phyloP scores from a whole-genome alignment of 495 filamentous ascomycete species.

The Neurospora discreta region DNA sequence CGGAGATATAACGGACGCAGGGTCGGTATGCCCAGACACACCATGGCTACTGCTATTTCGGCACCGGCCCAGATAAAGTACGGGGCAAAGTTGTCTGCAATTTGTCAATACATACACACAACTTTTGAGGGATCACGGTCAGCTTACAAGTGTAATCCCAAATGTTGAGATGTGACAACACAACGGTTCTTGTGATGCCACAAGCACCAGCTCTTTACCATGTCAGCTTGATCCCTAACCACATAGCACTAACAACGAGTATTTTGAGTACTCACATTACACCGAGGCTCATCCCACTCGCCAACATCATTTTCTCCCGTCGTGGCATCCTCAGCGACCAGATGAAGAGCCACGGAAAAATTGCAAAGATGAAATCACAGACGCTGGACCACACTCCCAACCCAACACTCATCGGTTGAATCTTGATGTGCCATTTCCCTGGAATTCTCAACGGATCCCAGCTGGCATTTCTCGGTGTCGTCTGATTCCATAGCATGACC shows the following conservation, averaged over 20 bases:
- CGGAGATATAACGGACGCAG: slow-evolving; percentile 27
- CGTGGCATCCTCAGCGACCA: slow-evolving; percentile 28
- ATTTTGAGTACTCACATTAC: slow-evolving; percentile 23
- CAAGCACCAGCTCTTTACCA: slow-evolving; percentile 26
- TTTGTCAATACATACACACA: not conserved
- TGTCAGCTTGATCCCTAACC: slow-evolving; percentile 4
- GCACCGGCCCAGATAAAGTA: slow-evolving; percentile 32
- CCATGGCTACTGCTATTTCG: slow-evolving; percentile 29
- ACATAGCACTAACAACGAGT: not conserved
- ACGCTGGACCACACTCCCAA: slow-evolving; percentile 30
- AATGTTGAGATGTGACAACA: slow-evolving; percentile 23
- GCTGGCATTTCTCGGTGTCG: slow-evolving; percentile 22
- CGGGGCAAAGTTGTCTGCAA: slow-evolving; percentile 22
- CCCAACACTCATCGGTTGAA: slow-evolving; percentile 27
- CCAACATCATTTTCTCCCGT: slow-evolving; percentile 30
- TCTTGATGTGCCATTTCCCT: slow-evolving; percentile 26
- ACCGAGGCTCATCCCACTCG: slow-evolving; percentile 32
- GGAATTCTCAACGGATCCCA: slow-evolving; percentile 28
- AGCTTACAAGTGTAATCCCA: slow-evolving; percentile 27
- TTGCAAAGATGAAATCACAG: slow-evolving; percentile 34
- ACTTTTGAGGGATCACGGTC: not conserved
- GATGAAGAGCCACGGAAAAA: slow-evolving; percentile 36
- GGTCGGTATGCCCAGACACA: slow-evolving; percentile 30
- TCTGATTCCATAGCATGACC: slow-evolving; percentile 30
- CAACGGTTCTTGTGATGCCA: slow-evolving; percentile 28